Base-by-base conservation (phyloP, 106 monocot species). In the Gastrodia elata region DNA sequence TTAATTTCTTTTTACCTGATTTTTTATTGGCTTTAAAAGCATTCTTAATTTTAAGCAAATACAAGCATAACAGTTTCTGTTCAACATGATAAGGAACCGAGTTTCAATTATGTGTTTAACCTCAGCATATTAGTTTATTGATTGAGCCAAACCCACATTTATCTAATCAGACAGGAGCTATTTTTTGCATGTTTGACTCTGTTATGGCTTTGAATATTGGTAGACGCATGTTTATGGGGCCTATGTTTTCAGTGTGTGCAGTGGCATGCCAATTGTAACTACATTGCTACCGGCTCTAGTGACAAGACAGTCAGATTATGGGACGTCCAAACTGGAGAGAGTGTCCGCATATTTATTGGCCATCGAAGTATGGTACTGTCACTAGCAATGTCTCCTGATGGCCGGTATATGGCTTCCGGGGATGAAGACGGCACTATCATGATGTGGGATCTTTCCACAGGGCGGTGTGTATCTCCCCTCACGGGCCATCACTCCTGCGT, bases 341-440 rank as follows among this genome's bases (percentile, higher is more conserved):
- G 91, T 64, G 93, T 87, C 48, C 93, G 98, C 15, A 88, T 99
- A 64, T 99, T 99, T 59, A 87, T 99, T 74, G 93, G 98, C 25
- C 98, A 99, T 75, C 83, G 98, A 64, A 85, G 93, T 52, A 93
- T 83, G 79, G 85, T 99, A 18, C 68, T 93, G 71, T 99, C 87
- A 41, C 77, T 99, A 69, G 91, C 93, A 26, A 91, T 99, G 88
- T 99, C 98, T 76, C 91, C 91, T 49, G 93, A 99, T 82, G 98
- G 98, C 30, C 84, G 91, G 48, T 99, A 81, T 74, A 89, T 99
- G 88, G 93, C 98, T 73, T 99, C 98, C 72, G 98, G 98, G 16
- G 98, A 99, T 81, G 98, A 99, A 84, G 98, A 99, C 80, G 93
- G 98, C n/a, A 85, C 83, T 38, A 89, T 98, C 43, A 93, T 99